Evolutionary conservation across 139 green algal genomes (phyloP).

Genomic region (Closterium sp.): DNA sequence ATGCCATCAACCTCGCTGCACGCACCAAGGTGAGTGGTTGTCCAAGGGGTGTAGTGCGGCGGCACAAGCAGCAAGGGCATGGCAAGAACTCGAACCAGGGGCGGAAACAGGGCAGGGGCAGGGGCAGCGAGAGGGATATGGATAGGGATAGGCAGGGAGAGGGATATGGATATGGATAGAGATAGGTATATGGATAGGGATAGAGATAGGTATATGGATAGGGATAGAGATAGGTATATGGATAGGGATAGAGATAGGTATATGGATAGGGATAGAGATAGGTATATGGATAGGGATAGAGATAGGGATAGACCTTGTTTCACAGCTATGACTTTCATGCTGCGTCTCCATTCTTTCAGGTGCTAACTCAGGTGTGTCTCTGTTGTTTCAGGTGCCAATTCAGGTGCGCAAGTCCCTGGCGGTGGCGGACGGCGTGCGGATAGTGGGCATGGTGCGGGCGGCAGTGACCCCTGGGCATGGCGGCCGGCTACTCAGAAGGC

Average conservation of each 20-base stretch:
- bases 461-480: not conserved
- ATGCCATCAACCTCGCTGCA: not conserved
- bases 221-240: not conserved
- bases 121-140: too few species aligned
- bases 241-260: too few species aligned
- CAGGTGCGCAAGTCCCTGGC: slow-evolving; percentile 14
- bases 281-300: not conserved
- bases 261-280: too few species aligned
- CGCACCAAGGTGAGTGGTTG: not conserved
- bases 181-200: too few species aligned
- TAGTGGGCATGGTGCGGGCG: not conserved
- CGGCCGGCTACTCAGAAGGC: not conserved
- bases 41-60: too few species aligned
- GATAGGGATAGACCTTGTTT: not conserved
- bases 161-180: not conserved
- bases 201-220: too few species aligned
- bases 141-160: not conserved
- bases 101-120: not conserved
- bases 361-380: not conserved
- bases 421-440: slow-evolving; percentile 5
- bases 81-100: not conserved
- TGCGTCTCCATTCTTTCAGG: not conserved
- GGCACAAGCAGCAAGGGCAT: not conserved
- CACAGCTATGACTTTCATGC: not conserved
- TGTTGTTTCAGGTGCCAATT: slow-evolving; percentile 17